These are phyloP conservation scores for Rhypophila decipiens DNA, from an alignment of 495 filamentous ascomycete species.

Conservation along the genomic window DNA sequence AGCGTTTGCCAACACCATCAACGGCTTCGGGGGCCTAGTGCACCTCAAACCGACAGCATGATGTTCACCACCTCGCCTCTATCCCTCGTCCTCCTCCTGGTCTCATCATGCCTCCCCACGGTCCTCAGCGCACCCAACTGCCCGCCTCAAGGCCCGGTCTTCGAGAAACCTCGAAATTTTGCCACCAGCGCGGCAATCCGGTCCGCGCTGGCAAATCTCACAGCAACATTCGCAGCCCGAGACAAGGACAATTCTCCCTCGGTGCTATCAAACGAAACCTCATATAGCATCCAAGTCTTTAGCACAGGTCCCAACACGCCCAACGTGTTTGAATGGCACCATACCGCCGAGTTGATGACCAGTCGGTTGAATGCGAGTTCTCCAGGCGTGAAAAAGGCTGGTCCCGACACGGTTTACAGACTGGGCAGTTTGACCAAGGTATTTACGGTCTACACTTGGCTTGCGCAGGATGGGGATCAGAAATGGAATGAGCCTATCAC, in stretches of 20 bases:
- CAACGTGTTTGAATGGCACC: constrained; percentile 40
- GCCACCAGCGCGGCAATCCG: constrained; percentile 25
- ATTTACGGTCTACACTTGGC: constrained; percentile 40
- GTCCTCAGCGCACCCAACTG: constrained; percentile 32
- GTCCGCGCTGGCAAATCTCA: constrained; percentile 32
- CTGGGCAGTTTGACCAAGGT: constrained; percentile 47
- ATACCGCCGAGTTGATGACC: constrained; percentile 32
- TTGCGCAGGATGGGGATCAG: constrained; percentile 36
- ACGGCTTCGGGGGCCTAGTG: background rate
- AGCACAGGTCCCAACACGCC: constrained; percentile 33
- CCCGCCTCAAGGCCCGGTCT: constrained; percentile 44
- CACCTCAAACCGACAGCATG: constrained; percentile 3
- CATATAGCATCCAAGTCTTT: constrained; percentile 48
- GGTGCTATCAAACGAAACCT: constrained; percentile 35
- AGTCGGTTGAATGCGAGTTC: constrained; percentile 15
- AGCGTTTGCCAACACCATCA: no score
- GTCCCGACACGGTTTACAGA: constrained; percentile 44
- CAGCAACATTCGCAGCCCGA: constrained; percentile 25
- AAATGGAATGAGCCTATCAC: constrained; percentile 42
- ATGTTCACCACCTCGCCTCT: background rate
- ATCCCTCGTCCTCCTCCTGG: constrained; percentile 5
- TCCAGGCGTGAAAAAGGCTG: constrained; percentile 34
- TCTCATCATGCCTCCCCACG: background rate
- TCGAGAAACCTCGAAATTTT: constrained; percentile 36
- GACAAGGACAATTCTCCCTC: constrained; percentile 26